Conservation (phyloP, 1,139 yeast species). For the Hansenula lynferdii region DNA sequence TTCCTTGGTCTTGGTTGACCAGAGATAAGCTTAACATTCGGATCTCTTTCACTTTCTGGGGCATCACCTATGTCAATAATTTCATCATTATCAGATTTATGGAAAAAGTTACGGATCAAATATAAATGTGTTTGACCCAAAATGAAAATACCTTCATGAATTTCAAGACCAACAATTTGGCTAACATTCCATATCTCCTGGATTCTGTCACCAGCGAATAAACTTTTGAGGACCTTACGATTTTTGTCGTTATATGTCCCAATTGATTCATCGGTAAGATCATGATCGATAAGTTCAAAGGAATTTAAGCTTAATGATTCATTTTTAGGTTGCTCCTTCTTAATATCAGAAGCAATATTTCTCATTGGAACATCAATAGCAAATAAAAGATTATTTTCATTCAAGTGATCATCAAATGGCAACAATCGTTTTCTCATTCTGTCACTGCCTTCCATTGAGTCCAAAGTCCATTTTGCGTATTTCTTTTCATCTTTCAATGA, state of each 20-base stretch:
- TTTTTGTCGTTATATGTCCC: slow-evolving; percentile 59
- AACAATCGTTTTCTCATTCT: slow-evolving; percentile 57
- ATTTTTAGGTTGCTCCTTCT: slow-evolving; percentile 7
- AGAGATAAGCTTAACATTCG: slow-evolving; percentile 56
- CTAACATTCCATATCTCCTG: slow-evolving; percentile 71
- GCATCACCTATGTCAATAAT: slow-evolving; percentile 69
- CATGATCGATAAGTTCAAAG: slow-evolving; percentile 42
- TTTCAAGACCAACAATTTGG: slow-evolving; percentile 66
- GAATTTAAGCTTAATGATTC: slow-evolving; percentile 28
- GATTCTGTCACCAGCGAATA: slow-evolving; percentile 69
- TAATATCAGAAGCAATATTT: slow-evolving; percentile 3
- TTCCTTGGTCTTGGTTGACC: slow-evolving; percentile 24
- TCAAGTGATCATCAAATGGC: slow-evolving; percentile 45
- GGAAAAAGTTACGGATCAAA: slow-evolving; percentile 65
- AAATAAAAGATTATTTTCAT: slow-evolving; percentile 39
- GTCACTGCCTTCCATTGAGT: slow-evolving; percentile 62
- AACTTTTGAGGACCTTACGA: slow-evolving; percentile 62
- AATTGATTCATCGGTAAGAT: slow-evolving; percentile 25
- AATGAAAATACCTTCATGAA: slow-evolving; percentile 69
- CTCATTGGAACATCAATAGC: slow-evolving; percentile 11
- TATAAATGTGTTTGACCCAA: slow-evolving; percentile 61
- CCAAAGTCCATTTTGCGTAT: slow-evolving; percentile 40
- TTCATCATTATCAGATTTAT: slow-evolving; percentile 46
- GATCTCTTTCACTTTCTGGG: slow-evolving; percentile 55
- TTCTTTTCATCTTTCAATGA: slow-evolving; percentile 23